Evolutionary conservation across 1,284 basidiomycete genomes (phyloP), one percentile per base, ranked within the genome.

Genomic region (Volvariella surrecta): DNA sequence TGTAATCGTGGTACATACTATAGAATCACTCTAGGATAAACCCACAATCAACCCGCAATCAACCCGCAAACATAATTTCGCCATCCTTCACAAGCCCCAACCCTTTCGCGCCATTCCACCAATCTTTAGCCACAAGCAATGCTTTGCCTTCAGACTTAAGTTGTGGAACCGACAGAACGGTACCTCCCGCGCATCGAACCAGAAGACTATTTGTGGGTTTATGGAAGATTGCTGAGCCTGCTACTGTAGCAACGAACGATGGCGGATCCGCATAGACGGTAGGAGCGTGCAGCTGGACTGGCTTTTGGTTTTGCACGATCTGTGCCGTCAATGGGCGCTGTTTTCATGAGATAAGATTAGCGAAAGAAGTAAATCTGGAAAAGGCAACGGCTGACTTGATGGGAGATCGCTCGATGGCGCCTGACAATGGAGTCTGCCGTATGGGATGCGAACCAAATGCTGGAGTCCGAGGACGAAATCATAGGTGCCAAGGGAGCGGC

Each of bases 321-420:
- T 60, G 63, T 0, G 67, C 64, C 7, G 62, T 64, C n/a, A 80
- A 55, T 4, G 71, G 66, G 49, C 70, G 67, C 73, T 70, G 43
- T 3, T 31, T 45, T 55, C 3, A 54, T 32, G 9, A 44, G 18
- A 48, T 32, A 44, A 37, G 45, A 21, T 39, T 28, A 6, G 11
- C 6, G 43, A 15, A 30, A 24, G 11, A 32, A 17, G 22, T 30
- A 31, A 35, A n/a, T 34, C 11, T n/a, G 15, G 20, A 40, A 30
- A n/a, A 8, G 11, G 30, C 21, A 32, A 43, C 2, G 21, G n/a
- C 13, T n/a, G 28, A 84, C 82, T 60, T 89, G 86, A 53, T 91
- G 86, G 9, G 71, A 70, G 34, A 92, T 75, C 0, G 77, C 90
- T n/a, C 80, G 70, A 54, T 83, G 71, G 4, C 77, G 64, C 28